These are phyloP conservation scores for Xylaria sp. DNA, from an alignment of 2,329 filamentous ascomycete species.

Conservation along the genomic window DNA sequence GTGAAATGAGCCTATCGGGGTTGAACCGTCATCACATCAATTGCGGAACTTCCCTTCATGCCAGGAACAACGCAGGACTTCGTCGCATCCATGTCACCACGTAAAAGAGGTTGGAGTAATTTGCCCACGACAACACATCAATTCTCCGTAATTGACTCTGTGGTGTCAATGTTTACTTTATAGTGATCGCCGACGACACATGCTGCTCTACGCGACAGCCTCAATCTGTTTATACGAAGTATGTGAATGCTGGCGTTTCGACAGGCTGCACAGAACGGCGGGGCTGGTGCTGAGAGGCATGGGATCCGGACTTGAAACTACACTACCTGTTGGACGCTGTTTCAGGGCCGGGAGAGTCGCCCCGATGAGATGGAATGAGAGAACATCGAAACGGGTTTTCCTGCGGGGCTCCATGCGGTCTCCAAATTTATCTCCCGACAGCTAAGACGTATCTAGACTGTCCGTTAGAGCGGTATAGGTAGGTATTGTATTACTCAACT, in stretches of 20 bases:
- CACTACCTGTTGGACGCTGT: constrained; percentile 30
- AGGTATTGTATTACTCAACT: background rate
- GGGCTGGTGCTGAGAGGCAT: constrained; percentile 9
- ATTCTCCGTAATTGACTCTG: background rate
- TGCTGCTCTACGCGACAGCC: background rate
- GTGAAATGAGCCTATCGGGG: constrained; percentile 33
- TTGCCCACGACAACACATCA: constrained; percentile 17
- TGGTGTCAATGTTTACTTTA: background rate
- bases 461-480: background rate
- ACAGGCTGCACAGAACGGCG: background rate
- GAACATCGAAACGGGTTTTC: constrained; percentile 13
- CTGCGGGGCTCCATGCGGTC: constrained; percentile 37
- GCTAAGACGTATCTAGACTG: constrained; percentile 9
- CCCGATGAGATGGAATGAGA: constrained; percentile 29
- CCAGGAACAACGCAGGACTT: constrained; percentile 19
- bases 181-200: background rate
- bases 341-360: constrained; percentile 31
- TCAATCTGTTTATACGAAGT: constrained; percentile 2
- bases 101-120: constrained; percentile 17
- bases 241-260: constrained; percentile 20
- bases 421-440: constrained; percentile 37
- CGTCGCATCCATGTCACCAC: constrained; percentile 7
- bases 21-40: constrained; percentile 21
- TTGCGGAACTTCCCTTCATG: constrained; percentile 26
- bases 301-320: constrained; percentile 29